These are phyloP conservation scores for Plasmodium cynomolgi DNA, from an alignment of 169 alveolate genomes.

Conservation along the genomic window DNA sequence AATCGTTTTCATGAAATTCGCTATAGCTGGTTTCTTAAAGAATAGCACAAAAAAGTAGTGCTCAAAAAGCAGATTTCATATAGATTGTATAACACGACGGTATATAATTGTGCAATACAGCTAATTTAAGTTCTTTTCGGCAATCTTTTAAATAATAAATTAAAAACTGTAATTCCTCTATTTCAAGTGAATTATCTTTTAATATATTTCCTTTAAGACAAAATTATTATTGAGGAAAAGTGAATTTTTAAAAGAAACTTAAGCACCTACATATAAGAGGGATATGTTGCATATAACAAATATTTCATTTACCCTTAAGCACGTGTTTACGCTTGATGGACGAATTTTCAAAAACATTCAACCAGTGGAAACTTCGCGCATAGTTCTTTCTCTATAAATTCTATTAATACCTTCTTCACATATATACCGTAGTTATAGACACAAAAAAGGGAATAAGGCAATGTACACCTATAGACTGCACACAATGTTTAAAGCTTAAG, in stretches of 20 bases:
- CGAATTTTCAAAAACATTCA: neutral
- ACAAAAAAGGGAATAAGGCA: neutral
- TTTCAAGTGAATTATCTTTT: neutral
- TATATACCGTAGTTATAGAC: neutral
- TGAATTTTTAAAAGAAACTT: neutral
- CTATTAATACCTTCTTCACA: neutral
- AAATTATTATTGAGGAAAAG: neutral
- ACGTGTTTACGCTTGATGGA: neutral
- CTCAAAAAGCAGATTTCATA: neutral
- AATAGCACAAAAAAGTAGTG: neutral
- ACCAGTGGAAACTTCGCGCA: neutral
- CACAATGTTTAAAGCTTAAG: neutral
- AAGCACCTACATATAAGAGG: neutral
- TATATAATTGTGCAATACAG: neutral
- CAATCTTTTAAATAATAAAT: neutral
- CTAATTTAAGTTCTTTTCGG: neutral
- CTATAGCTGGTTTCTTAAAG: neutral
- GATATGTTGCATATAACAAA: neutral
- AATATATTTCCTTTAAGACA: neutral
- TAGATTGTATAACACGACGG: neutral
- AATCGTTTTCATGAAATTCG: neutral
- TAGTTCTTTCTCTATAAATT: neutral
- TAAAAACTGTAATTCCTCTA: neutral
- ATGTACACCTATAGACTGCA: neutral
- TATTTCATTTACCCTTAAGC: neutral